Evolutionary conservation across 2,329 filamentous ascomycete genomes (phyloP).

Genomic region (Penicillium sp.): DNA sequence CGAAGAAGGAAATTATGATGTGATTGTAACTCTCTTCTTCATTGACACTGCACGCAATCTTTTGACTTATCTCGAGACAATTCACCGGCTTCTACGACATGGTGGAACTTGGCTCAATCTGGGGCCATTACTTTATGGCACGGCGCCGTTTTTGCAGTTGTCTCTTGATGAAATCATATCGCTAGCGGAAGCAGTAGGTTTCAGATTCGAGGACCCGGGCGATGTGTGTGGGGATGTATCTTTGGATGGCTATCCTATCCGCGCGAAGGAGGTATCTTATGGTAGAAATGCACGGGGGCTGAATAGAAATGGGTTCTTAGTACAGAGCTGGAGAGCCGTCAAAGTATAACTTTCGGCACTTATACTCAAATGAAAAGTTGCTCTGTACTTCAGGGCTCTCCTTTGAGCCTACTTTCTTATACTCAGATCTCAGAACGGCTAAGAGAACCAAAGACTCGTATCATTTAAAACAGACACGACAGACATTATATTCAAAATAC

Average conservation of each 20-base stretch:
- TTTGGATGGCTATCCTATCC: constrained; percentile 45
- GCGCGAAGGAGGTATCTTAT: constrained; percentile 57
- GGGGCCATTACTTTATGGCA: constrained; percentile 61
- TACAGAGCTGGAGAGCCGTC: constrained; percentile 59
- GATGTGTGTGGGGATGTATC: constrained; percentile 49
- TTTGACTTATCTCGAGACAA: constrained; percentile 60
- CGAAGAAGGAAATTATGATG: constrained; percentile 46
- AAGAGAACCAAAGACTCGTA: no score
- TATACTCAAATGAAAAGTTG: no score
- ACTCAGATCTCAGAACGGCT: no score
- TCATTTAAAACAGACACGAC: no score
- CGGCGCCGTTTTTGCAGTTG: constrained; percentile 59
- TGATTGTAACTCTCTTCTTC: constrained; percentile 62
- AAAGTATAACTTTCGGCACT: neutral
- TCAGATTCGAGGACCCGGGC: constrained; percentile 53
- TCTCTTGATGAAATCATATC: constrained; percentile 58
- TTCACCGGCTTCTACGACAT: constrained; percentile 50
- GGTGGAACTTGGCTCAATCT: constrained; percentile 62
- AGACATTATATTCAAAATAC: no score
- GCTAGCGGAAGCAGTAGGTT: constrained; percentile 56
- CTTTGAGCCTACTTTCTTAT: no score
- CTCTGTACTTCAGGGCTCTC: no score
- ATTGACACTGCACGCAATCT: constrained; percentile 65
- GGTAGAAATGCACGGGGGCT: constrained; percentile 57
- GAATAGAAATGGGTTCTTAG: constrained; percentile 58